These are phyloP conservation scores for Rhynchosporium secalis DNA, from an alignment of 2,329 filamentous ascomycete genomes.

Conservation along the genomic window DNA sequence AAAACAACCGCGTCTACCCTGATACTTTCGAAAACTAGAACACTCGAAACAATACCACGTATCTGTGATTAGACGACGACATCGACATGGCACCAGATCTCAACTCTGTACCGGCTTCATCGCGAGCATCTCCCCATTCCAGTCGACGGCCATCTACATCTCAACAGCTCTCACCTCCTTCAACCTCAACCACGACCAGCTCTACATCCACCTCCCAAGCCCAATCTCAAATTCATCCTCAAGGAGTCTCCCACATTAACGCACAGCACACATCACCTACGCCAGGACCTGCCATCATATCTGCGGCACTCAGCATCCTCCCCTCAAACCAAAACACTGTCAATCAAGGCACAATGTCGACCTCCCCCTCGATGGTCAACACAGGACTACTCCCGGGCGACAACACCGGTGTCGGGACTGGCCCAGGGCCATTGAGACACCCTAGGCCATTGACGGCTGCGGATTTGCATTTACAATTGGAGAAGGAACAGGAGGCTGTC, in stretches of 20 bases:
- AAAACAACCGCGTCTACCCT: too few species aligned
- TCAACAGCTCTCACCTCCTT: constrained; percentile 22
- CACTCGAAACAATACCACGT: neutral
- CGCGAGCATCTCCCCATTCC: constrained; percentile 35
- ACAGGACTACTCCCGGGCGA: constrained; percentile 31
- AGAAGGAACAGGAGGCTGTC: constrained; percentile 94
- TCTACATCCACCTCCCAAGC: constrained; percentile 22
- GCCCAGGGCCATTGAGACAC: constrained; percentile 76
- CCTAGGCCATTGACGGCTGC: constrained; percentile 84
- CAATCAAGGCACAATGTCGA: constrained; percentile 28
- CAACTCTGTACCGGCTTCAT: constrained; percentile 40
- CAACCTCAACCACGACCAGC: constrained; percentile 13
- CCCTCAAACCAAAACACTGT: constrained; percentile 39
- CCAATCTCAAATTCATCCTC: neutral
- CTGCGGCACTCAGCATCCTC: constrained; percentile 35
- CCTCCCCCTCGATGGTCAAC: constrained; percentile 29
- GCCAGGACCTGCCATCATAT: constrained; percentile 23
- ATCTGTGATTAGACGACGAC: neutral
- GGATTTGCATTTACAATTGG: constrained; percentile 84
- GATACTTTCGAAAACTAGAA: neutral
- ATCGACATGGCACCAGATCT: constrained; percentile 40
- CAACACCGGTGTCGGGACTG: constrained; percentile 51
- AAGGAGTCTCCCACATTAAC: too few species aligned
- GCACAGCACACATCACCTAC: constrained; percentile 12
- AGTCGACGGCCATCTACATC: constrained; percentile 36